Percentiles rank a stretch among this genome's conserved stretches.
Conservation (phyloP, 306 rosid species). For the Boehmeria nivea region DNA sequence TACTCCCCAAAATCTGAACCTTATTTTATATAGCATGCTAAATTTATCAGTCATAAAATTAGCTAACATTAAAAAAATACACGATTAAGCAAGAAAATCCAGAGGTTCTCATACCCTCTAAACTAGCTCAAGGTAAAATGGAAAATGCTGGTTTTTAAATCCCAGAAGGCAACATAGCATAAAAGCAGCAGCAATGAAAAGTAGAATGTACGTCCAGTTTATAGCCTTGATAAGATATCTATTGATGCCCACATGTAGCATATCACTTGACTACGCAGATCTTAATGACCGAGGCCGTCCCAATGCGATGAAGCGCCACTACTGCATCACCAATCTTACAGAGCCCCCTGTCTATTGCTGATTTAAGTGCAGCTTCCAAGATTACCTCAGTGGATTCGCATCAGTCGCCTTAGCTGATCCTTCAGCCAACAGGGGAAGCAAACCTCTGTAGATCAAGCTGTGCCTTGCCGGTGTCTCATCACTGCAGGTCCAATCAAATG, state of each 20-base stretch:
- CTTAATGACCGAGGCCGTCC: constrained; percentile 85
- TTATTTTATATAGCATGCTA: constrained; percentile 24
- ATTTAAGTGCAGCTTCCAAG: constrained; percentile 85
- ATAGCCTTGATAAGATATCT: background rate
- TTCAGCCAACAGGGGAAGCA: constrained; percentile 85
- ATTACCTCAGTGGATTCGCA: constrained; percentile 93
- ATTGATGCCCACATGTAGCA: constrained; percentile 15
- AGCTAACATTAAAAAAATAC: constrained; percentile 4
- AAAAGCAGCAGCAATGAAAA: constrained; percentile 12
- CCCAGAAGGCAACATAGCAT: constrained; percentile 28
- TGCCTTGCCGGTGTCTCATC: constrained; percentile 92
- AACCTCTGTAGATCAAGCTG: constrained; percentile 87
- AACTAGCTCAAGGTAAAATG: background rate
- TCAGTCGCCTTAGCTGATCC: constrained; percentile 98
- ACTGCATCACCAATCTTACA: constrained; percentile 82
- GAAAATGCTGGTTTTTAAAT: constrained; percentile 10
- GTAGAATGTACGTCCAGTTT: constrained; percentile 16
- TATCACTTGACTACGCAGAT: constrained; percentile 69
- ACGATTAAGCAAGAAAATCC: constrained; percentile 6
- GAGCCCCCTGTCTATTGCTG: constrained; percentile 58
- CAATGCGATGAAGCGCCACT: constrained; percentile 89
- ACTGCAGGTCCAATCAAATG: constrained; percentile 87
- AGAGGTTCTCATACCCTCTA: constrained; percentile 13
- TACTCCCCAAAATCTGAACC: background rate
- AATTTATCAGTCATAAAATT: constrained; percentile 6